phyloP scores from a whole-genome alignment of 75 land plant species.

The Azolla pinnata region DNA sequence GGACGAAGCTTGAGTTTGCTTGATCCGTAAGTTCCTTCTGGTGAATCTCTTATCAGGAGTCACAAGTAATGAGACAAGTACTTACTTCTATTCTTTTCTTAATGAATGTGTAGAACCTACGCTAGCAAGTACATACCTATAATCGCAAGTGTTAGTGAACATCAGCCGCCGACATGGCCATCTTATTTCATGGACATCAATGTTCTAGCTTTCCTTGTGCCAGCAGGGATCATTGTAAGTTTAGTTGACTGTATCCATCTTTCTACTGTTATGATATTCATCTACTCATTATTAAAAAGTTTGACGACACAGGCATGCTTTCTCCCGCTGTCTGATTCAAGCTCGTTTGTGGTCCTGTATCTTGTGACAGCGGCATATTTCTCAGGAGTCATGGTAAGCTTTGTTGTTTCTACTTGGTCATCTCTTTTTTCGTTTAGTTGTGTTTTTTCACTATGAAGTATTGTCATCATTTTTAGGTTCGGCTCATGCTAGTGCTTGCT shows the following conservation, averaged over 20 bases:
- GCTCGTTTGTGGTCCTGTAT: slow-evolving; percentile 85
- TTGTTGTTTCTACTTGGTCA: not conserved
- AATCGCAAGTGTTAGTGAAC: slow-evolving; percentile 99
- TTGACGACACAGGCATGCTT: too few relatives aligned
- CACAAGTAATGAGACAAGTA: too few relatives aligned
- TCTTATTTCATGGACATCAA: slow-evolving; percentile 99
- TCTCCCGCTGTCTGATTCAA: slow-evolving; percentile 86
- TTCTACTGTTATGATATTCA: too few relatives aligned
- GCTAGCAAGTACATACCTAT: slow-evolving; percentile 99
- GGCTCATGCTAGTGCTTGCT: slow-evolving; percentile 96
- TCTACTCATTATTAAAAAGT: too few relatives aligned
- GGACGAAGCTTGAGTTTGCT: slow-evolving; percentile 96
- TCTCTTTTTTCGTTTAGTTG: not conserved
- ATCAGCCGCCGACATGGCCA: slow-evolving; percentile 99
- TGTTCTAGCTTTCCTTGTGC: slow-evolving; percentile 92
- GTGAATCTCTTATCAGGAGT: slow-evolving; percentile 1
- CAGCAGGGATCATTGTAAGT: slow-evolving; percentile 98
- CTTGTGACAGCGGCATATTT: slow-evolving; percentile 90
- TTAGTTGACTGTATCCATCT: not conserved
- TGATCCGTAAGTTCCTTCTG: slow-evolving; percentile 73
- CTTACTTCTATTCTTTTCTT: too few relatives aligned
- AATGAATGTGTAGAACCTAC: slow-evolving; percentile 77
- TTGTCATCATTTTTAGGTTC: slow-evolving; percentile 49
- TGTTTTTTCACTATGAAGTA: too few relatives aligned
- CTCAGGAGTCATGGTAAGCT: slow-evolving; percentile 94